Base-by-base conservation (phyloP, 352 stramenopile species). In the Peronospora destructor region DNA sequence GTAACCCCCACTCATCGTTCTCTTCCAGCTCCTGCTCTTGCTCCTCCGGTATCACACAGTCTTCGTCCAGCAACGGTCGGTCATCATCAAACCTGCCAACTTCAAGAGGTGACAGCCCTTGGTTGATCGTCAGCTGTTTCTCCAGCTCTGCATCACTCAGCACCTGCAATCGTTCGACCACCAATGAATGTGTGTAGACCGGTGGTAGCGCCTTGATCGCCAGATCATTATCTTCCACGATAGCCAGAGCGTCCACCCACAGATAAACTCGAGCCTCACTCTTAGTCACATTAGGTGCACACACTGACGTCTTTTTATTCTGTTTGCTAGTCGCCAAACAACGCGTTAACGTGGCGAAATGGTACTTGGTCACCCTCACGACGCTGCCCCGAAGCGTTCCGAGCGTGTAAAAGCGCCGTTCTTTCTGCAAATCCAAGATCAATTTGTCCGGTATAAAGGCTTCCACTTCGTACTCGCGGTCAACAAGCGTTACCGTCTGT, bases 41-140 rank as follows among this genome's bases (percentile, higher is more conserved):
- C 3, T 87, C 73, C 41, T 82, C 65, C 1, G 71, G 67, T 21
- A 89, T 85, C 14, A 78, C 54, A 45, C 59, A 76, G 12, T 86
- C 78, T 46, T 77, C 66, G 8, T 87, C 78, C 23, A 73, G 21
- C 12, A 87, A 35, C 11, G 75, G 72, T 13, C 73, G 56, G 0
- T 64, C 49, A 33, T 82, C 68, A 17, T 73, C 62, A 37, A 76
- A 76, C 30, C 42, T 40, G 47, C 46, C 41, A 17, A 40, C 7
- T 13, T 19, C 4, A 25, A 65, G 6, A 9, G 47, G 35, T 7
- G 41, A 17, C 1, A 84, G 50, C 8, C 61, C 68, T 49, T 89
- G 77, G 1, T 77, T 59, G 6, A 68, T 59, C 47, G 64, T 63
- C 14, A 89, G 33, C 8, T 75, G 68, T 25, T 68, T 59, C 30